A percentile compares a stretch with the other conserved stretches of the same genome.
These are phyloP conservation scores for Eucalyptus curtisii DNA, from an alignment of 345 rosid genomes.

Conservation along the genomic window DNA sequence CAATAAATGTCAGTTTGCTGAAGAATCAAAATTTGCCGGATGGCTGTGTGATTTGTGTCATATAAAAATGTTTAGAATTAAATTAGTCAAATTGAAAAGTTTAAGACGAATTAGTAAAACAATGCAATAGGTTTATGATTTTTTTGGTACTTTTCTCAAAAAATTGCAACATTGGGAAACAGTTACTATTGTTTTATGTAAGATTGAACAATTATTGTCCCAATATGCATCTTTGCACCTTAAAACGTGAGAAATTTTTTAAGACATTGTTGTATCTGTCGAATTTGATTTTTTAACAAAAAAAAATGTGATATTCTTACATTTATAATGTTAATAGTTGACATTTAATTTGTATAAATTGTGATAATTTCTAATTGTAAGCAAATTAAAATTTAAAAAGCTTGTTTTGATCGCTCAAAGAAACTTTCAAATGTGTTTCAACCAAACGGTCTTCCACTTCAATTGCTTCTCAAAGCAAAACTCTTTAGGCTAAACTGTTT, in stretches of 20 bases:
- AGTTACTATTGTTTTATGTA: not conserved
- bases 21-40: too few species aligned
- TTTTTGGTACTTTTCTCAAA: too few species aligned
- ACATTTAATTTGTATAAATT: not conserved
- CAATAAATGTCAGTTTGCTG: too few species aligned
- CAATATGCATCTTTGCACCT: not conserved
- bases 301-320: too few species aligned
- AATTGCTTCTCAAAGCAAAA: not conserved
- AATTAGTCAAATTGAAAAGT: too few species aligned
- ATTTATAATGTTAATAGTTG: not conserved
- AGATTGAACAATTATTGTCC: not conserved
- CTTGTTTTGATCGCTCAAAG: not conserved
- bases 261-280: not conserved
- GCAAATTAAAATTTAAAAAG: not conserved
- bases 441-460: too few species aligned
- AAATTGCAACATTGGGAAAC: not conserved
- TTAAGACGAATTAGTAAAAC: too few species aligned
- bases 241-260: not conserved
- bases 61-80: too few species aligned
- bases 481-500: accelerated
- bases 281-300: not conserved
- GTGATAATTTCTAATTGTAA: not conserved
- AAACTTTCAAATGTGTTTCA: not conserved
- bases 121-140: too few species aligned
- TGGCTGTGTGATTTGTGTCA: too few species aligned